Evolutionary conservation across 2,329 filamentous ascomycete species (phyloP), one percentile per base, ranked within the genome.

Genomic region (Fusarium subglutinans): DNA sequence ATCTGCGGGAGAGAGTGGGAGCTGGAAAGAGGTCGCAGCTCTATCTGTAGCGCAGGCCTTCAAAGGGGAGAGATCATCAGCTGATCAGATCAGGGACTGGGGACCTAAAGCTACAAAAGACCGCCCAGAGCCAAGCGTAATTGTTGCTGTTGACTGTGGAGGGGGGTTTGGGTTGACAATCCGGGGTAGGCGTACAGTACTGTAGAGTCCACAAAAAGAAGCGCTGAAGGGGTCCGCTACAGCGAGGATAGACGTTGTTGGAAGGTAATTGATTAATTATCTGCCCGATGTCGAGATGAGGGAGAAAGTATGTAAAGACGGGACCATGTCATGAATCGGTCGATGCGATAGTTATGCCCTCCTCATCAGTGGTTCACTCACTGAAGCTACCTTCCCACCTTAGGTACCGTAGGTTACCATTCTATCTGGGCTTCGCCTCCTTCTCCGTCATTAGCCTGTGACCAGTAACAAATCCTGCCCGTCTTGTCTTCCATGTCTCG

Each of bases 11-110:
- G 67, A 54, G 51, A 66, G 67, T 68, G 57, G 70, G 56, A 73
- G 68, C 67, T 73, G 69, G 70, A 51, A 74, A 65, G 74, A 77
- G 64, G 72, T 67, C 65, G 70, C 61, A 77, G 69, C 75, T 73
- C 66, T 77, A 76, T 75, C 64, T 73, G 61, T 69, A 74, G 65
- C 59, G 57, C 41, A 54, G 64, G 58, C 63, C 76, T 78, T 67
- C 71, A 78, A 76, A 77, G 76, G 76, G 75, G 76, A 78, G 74
- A 66, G 76, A 78, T 78, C 76, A 78, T 78, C 76, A 78, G 76
- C 76, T 78, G 76, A 78, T 78, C 76, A 69, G 66, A 66, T 59
- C 67, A 70, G 59, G 67, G 66, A 70, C 67, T 70, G 53, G 66
- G 65, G 75, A 57, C 76, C 38, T 22, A 30, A 66, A 41, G 43